A percentile compares a stretch with the other conserved stretches of the same genome.
These are phyloP conservation scores for Talaromyces sp. DNA, from an alignment of 2,329 filamentous ascomycete species.

Conservation along the genomic window DNA sequence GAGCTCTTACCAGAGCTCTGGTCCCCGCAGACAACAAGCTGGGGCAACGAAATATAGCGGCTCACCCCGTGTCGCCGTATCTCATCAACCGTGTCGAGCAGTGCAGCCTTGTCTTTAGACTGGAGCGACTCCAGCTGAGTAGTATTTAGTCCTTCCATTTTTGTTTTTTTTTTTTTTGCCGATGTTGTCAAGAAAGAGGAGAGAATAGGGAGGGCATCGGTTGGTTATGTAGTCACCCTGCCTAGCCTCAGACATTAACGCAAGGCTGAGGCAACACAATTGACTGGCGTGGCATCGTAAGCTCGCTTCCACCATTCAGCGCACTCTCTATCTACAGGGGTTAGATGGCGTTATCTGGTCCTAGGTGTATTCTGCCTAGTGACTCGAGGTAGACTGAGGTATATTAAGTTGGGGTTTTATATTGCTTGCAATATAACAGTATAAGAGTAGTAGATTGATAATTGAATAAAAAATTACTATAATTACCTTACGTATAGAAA, in stretches of 20 bases:
- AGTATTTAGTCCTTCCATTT: slow-evolving; percentile 5
- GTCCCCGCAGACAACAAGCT: slow-evolving; percentile 57
- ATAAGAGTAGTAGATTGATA: too few species aligned
- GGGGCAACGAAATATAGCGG: slow-evolving; percentile 47
- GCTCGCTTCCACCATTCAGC: background rate
- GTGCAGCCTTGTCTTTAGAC: slow-evolving; percentile 11
- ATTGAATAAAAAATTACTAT: too few species aligned
- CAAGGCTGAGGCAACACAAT: background rate
- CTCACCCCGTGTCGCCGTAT: slow-evolving; percentile 47
- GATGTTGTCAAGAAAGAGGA: background rate
- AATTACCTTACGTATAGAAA: too few species aligned
- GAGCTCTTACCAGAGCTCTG: slow-evolving; percentile 62
- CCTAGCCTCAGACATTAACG: background rate
- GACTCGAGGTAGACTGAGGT: too few species aligned
- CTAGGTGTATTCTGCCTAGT: too few species aligned
- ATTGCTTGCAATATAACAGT: too few species aligned
- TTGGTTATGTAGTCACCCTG: background rate
- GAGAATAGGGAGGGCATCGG: background rate
- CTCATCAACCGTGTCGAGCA: slow-evolving; percentile 39
- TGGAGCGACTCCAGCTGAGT: slow-evolving; percentile 9
- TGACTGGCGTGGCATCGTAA: background rate
- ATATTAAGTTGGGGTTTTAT: too few species aligned
- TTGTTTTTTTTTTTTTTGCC: background rate
- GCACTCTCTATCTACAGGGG: background rate
- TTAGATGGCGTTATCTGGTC: background rate